These are phyloP conservation scores for Penicillium longicatenatum DNA, from an alignment of 495 filamentous ascomycete species.

Conservation along the genomic window DNA sequence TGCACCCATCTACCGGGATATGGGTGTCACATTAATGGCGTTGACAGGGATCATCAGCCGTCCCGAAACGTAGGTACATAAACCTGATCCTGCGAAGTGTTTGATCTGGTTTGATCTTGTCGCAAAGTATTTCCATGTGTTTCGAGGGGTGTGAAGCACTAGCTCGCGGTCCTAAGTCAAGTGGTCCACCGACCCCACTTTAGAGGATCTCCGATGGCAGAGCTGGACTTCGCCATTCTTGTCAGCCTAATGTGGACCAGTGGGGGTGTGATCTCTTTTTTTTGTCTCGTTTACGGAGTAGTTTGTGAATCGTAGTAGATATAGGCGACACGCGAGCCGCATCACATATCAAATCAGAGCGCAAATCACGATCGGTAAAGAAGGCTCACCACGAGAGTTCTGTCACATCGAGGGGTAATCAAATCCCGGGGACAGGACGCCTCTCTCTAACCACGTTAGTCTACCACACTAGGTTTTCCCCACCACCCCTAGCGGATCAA, in stretches of 20 bases:
- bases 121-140: neutral
- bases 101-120: neutral
- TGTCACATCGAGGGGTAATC: slow-evolving; percentile 23
- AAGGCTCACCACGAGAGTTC: slow-evolving; percentile 1
- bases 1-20: neutral
- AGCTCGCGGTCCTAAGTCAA: slow-evolving; percentile 12
- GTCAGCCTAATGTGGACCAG: slow-evolving; percentile 6
- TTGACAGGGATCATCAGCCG: slow-evolving; percentile 8
- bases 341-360: slow-evolving; percentile 13
- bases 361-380: slow-evolving; percentile 2
- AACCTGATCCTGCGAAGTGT: neutral
- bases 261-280: neutral
- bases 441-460: slow-evolving; percentile 16
- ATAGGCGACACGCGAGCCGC: slow-evolving; percentile 24
- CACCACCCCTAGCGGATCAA: slow-evolving; percentile 13
- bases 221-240: slow-evolving; percentile 5
- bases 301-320: neutral
- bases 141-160: neutral
- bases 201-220: slow-evolving; percentile 19
- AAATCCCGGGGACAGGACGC: slow-evolving; percentile 17
- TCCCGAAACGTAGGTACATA: neutral
- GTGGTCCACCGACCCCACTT: slow-evolving; percentile 12
- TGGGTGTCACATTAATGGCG: slow-evolving; percentile 15
- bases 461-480: neutral
- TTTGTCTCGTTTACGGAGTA: neutral